Base-by-base conservation (phyloP, 2,329 filamentous ascomycete species). In the Penicillium sp. region DNA sequence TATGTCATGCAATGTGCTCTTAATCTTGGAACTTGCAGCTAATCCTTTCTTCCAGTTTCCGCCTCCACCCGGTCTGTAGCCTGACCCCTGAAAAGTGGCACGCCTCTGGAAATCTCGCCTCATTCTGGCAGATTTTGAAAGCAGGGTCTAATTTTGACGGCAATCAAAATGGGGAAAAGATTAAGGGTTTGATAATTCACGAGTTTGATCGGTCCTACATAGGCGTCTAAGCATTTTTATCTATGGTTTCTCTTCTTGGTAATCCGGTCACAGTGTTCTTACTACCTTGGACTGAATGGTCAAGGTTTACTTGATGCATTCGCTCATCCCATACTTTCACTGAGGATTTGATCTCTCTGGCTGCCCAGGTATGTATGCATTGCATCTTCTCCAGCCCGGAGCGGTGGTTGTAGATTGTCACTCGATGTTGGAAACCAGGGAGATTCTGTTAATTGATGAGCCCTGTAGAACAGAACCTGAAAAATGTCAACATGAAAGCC, bases 1-100 rank as follows among this genome's bases (percentile, higher is more conserved):
- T 87, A 80, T 60, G 82, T 12, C 7, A 39, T 47, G 10, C 29
- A 38, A n/a, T 28, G 39, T 47, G 4, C 8, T n/a, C 8, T 35
- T 12, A 29, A 28, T 42, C 18, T 44, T 27, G 12, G 18, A 37
- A 12, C 9, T 20, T 37, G 18, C 3, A 13, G 10, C 33, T 37
- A 8, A 37, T 37, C 8, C 18, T 18, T 18, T 20, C 8, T 37
- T 37, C 33, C 5, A 37, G 33, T 8, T 13, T 20, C 33, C 33
- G 2, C 32, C 32, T 20, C 33, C 23, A 1, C 37, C n/a, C 6
- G 18, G 52, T 7, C 15, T 3, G 23, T 49, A 32, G 49, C 48
- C 37, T 51, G 38, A 48, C 40, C 12, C 13, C 6, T 40, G 23
- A n/a, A 39, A 40, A 24, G 10, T 4, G n/a, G 5, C 23, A 40